Base-by-base conservation (phyloP, 306 rosid species). In the Sicyos edulis region DNA sequence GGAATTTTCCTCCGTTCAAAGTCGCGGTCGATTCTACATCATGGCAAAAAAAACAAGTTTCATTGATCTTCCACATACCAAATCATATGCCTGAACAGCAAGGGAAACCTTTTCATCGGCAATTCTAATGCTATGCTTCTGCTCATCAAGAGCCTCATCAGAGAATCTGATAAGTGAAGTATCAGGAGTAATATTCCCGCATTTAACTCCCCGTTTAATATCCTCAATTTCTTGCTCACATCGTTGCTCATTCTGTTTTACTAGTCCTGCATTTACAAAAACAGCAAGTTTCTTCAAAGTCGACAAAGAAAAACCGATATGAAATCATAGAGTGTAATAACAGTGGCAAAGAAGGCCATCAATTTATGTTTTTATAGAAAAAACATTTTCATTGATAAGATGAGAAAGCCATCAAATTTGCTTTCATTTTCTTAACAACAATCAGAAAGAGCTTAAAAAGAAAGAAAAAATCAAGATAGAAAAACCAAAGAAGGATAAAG, bases 111-210 rank as follows among this genome's bases (percentile, higher is more conserved):
- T 93, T 82, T 93, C 97, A 73, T 93, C 96, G 42, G 96, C 91
- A 80, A 93, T 86, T 83, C 96, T 84, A 73, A 90, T 80, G 82
- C 97, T 90, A 77, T 93, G 98, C 81, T 90, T 93, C 79, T 93
- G 99, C 81, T 93, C 97, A 81, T 93, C 99, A 80, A 91, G 92
- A 44, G 96, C 96, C 75, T 91, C 99, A 78, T 92, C 92, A 13
- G 91, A 92, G 84, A 89, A 90, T 80, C 92, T 78, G 68, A 78
- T 76, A 78, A 83, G 88, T 16, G 96, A 85, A 53, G 84, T 69
- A 74, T 85, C 83, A 12, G 88, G 88, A 20, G 87, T 81, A 81
- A 86, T 82, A 78, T 85, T 88, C 75, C 97, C 97, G 71, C 95
- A 82, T 74, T 82, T 85, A 58, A 90, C 85, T 65, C 88, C 92